These are phyloP conservation scores for Fistulinella prunicolor DNA, from an alignment of 768 basidiomycete genomes.

Conservation along the genomic window DNA sequence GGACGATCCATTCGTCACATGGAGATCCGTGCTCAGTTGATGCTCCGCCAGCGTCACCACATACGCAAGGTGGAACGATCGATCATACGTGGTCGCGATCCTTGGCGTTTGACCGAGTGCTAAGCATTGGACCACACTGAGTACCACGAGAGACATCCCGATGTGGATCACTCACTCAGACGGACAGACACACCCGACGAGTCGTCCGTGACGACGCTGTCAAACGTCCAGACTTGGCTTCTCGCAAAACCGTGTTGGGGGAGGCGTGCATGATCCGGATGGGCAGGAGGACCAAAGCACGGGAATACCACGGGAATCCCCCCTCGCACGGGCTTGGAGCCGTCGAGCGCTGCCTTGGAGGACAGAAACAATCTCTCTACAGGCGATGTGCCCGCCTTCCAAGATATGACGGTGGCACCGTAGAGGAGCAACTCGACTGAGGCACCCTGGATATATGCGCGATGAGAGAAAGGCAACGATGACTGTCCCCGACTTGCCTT, in stretches of 20 bases:
- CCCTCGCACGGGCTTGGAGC: conserved; percentile 69
- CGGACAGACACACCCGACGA: conserved; percentile 70
- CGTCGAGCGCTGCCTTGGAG: conserved; percentile 74
- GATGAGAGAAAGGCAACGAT: background rate
- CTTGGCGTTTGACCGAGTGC: conserved; percentile 61
- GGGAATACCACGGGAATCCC: conserved; percentile 70
- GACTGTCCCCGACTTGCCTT: conserved; percentile 39
- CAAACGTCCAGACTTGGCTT: conserved; percentile 69
- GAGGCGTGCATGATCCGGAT: conserved; percentile 66
- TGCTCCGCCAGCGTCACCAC: conserved; percentile 75
- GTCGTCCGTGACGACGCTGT: conserved; percentile 61
- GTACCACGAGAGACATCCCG: background rate
- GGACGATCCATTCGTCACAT: conserved; percentile 69
- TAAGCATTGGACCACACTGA: conserved; percentile 22
- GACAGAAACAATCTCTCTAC: conserved; percentile 81
- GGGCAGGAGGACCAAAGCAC: conserved; percentile 84
- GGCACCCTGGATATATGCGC: conserved; percentile 48
- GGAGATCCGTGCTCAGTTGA: conserved; percentile 74
- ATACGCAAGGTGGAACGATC: conserved; percentile 71
- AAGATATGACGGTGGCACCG: conserved; percentile 86
- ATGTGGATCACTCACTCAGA: conserved; percentile 53
- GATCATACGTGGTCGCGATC: conserved; percentile 58
- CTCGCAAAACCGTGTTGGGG: conserved; percentile 92
- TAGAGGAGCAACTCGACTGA: conserved; percentile 66
- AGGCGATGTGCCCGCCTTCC: conserved; percentile 57